Conservation (phyloP, 805 yeast genomes). For the Metschnikowia sp. region DNA sequence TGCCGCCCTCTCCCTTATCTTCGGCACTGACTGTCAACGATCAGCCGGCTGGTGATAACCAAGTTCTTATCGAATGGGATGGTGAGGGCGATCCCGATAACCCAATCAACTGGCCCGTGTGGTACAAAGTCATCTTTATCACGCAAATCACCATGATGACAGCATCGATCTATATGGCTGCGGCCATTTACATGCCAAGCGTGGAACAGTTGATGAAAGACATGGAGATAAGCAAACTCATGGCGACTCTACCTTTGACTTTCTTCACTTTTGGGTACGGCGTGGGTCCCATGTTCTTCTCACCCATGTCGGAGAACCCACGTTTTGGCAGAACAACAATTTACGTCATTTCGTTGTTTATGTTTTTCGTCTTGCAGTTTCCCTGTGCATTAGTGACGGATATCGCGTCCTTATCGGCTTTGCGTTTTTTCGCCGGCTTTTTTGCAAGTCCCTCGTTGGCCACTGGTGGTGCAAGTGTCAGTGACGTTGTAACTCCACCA, state of each 20-base stretch:
- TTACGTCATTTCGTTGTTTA: conserved; percentile 43
- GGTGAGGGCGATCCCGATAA: conserved; percentile 51
- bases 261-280: conserved; percentile 61
- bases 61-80: conserved; percentile 27
- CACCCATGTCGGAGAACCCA: conserved; percentile 58
- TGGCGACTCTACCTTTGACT: conserved; percentile 49
- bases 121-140: conserved; percentile 37
- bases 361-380: conserved; percentile 51
- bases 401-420: conserved; percentile 47
- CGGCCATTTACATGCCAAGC: conserved; percentile 56
- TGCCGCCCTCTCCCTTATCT: neutral
- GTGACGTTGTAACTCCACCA: conserved; percentile 46
- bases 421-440: conserved; percentile 53
- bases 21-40: neutral
- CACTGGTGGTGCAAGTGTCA: conserved; percentile 56
- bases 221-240: conserved; percentile 40
- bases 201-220: conserved; percentile 41
- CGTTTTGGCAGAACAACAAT: conserved; percentile 50
- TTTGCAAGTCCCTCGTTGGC: conserved; percentile 55
- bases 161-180: conserved; percentile 50
- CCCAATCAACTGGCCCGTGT: conserved; percentile 54
- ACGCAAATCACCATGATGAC: conserved; percentile 43
- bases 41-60: neutral
- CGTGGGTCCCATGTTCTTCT: conserved; percentile 54
- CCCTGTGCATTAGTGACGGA: conserved; percentile 51